Conservation (phyloP, 345 rosid species). For the Acer campestre region DNA sequence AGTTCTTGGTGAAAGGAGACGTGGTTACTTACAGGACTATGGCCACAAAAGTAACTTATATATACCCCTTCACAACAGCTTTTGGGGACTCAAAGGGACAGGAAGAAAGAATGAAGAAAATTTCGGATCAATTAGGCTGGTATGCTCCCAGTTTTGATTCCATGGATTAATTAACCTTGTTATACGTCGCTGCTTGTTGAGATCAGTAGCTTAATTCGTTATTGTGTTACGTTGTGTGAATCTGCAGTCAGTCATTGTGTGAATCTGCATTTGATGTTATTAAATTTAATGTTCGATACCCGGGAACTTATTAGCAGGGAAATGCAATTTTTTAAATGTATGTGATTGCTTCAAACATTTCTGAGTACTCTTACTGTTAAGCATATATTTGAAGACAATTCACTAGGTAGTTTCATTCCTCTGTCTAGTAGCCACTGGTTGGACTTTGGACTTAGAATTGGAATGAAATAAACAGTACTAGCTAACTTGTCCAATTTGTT, state of each 20-base stretch:
- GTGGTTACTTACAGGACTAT: constrained; percentile 71
- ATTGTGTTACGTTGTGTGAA: not conserved
- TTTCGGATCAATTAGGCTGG: constrained; percentile 73
- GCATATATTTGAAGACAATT: not conserved
- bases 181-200: not conserved
- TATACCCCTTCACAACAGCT: constrained; percentile 92
- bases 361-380: not conserved
- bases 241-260: not conserved
- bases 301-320: not conserved
- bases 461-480: not conserved
- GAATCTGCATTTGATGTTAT: not conserved
- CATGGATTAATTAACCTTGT: constrained; percentile 59
- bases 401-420: not conserved
- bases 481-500: too few species aligned
- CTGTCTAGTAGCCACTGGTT: not conserved
- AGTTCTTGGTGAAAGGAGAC: constrained; percentile 80
- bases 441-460: not conserved
- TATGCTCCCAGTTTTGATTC: constrained; percentile 78
- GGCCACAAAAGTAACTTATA: constrained; percentile 82
- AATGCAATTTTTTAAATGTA: not conserved
- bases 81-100: constrained; percentile 89
- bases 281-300: not conserved
- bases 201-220: not conserved
- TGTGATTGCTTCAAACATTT: not conserved
- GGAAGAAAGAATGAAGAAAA: constrained; percentile 72